Evolutionary conservation across 768 basidiomycete genomes (phyloP).

Genomic region (Suillus subaureus): DNA sequence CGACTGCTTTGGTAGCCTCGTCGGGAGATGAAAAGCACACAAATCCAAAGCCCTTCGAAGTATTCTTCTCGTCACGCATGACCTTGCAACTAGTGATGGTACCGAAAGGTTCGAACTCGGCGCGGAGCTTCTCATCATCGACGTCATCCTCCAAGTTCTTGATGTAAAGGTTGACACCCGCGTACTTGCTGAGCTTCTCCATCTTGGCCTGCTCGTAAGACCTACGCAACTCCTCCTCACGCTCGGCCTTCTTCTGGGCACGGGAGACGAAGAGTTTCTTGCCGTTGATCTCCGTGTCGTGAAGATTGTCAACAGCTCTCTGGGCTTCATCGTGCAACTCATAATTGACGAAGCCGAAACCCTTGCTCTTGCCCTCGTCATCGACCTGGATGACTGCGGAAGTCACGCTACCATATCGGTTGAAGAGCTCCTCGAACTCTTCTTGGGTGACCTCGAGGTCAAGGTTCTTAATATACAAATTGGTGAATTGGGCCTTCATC

Average conservation of each 20-base stretch:
- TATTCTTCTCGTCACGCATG: slow-evolving; percentile 95
- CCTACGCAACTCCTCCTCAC: slow-evolving; percentile 93
- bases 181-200: slow-evolving; percentile 98
- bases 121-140: slow-evolving; percentile 95
- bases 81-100: slow-evolving; percentile 98
- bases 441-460: slow-evolving; percentile 82
- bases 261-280: slow-evolving; percentile 93
- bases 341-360: slow-evolving; percentile 98
- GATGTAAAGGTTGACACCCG: slow-evolving; percentile 99
- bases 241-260: slow-evolving; percentile 98
- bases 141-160: slow-evolving; percentile 99
- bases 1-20: slow-evolving; percentile 98
- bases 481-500: slow-evolving; percentile 96
- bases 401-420: slow-evolving; percentile 77
- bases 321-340: slow-evolving; percentile 92
- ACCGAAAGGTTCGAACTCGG: slow-evolving; percentile 96
- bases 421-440: slow-evolving; percentile 85
- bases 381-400: slow-evolving; percentile 86
- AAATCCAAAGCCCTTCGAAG: slow-evolving; percentile 97
- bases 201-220: slow-evolving; percentile 94
- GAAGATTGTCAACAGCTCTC: slow-evolving; percentile 83
- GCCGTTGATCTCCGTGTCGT: slow-evolving; percentile 83
- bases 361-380: slow-evolving; percentile 90
- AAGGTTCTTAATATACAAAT: slow-evolving; percentile 98
- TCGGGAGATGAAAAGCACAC: slow-evolving; percentile 99